Evolutionary conservation across 1,284 basidiomycete species (phyloP).

Genomic region (Fomitopsis palustris): DNA sequence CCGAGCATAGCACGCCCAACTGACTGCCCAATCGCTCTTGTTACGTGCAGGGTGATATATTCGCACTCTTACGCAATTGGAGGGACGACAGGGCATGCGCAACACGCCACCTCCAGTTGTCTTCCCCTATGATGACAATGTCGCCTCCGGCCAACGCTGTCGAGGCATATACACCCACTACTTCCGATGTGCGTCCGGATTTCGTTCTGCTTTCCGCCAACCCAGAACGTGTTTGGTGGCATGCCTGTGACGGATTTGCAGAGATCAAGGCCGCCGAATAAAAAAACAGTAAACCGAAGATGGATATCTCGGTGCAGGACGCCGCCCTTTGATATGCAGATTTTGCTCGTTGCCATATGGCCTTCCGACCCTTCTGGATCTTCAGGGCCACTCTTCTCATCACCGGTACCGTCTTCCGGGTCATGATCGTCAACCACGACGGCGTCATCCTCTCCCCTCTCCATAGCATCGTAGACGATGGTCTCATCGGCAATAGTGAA

Average conservation of each 20-base stretch:
- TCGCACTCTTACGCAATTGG: neutral
- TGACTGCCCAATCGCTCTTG: no score
- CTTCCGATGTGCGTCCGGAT: neutral
- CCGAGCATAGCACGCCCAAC: no score
- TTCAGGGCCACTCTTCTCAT: slow-evolving; percentile 21
- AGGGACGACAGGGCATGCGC: neutral
- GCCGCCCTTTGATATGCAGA: slow-evolving; percentile 14
- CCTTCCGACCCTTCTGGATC: slow-evolving; percentile 19
- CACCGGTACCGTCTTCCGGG: slow-evolving; percentile 17
- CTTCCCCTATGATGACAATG: no score
- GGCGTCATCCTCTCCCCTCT: slow-evolving; percentile 15
- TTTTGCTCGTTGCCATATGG: slow-evolving; percentile 22
- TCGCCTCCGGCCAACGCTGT: neutral
- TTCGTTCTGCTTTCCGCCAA: neutral
- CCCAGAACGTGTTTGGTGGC: neutral
- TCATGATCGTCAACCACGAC: slow-evolving; percentile 16
- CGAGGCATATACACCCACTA: neutral
- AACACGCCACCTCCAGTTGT: neutral
- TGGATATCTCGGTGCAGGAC: neutral
- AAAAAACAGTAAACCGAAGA: neutral
- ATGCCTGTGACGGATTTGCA: neutral
- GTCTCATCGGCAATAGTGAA: neutral
- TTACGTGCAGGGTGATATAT: no score
- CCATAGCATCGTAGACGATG: neutral
- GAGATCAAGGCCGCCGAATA: neutral